These are phyloP conservation scores for Podila horticola DNA, from an alignment of 192 early-diverging fungal genomes.

Conservation along the genomic window DNA sequence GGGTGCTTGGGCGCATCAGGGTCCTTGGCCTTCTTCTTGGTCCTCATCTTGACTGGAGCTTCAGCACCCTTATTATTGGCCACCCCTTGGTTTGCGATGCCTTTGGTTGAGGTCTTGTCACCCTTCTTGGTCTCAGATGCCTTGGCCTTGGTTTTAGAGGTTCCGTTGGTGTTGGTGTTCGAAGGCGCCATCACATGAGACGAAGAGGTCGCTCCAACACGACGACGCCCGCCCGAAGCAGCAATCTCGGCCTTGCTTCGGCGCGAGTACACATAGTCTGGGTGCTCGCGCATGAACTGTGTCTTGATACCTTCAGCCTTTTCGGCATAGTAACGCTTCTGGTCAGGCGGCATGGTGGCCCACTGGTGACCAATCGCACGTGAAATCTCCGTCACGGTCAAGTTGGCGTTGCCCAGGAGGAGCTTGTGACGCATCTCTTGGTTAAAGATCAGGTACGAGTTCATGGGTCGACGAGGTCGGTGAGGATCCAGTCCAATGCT, in stretches of 20 bases:
- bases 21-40: slow-evolving; percentile 77
- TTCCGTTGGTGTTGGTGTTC: neutral
- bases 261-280: slow-evolving; percentile 68
- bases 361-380: slow-evolving; percentile 65
- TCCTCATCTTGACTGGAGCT: slow-evolving; percentile 33
- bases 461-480: slow-evolving; percentile 66
- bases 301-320: slow-evolving; percentile 58
- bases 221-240: slow-evolving; percentile 45
- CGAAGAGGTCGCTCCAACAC: too few species aligned
- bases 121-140: neutral
- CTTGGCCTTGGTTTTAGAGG: neutral
- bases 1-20: slow-evolving; percentile 86
- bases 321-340: slow-evolving; percentile 56
- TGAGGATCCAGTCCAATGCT: slow-evolving; percentile 45
- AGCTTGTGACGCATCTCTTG: slow-evolving; percentile 67
- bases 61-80: neutral
- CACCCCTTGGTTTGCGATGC: neutral
- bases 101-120: neutral
- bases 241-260: slow-evolving; percentile 68
- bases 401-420: slow-evolving; percentile 60
- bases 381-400: slow-evolving; percentile 68
- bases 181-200: neutral
- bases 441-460: slow-evolving; percentile 71
- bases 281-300: slow-evolving; percentile 60
- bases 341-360: slow-evolving; percentile 51